Evolutionary conservation across 805 yeast genomes (phyloP).

Genomic region (Kurtzmaniella fragi): DNA sequence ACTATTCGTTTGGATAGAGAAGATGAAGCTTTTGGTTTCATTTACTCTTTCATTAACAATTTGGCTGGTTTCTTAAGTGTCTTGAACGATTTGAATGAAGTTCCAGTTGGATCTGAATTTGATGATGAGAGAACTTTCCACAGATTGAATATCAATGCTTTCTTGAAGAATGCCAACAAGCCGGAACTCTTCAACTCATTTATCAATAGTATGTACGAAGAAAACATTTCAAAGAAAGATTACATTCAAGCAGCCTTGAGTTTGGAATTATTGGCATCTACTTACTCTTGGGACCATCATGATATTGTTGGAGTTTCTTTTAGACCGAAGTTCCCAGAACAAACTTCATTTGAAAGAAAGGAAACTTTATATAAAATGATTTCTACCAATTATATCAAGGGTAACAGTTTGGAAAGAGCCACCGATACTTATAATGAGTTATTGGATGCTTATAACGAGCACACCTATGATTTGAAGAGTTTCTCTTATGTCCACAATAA

Average conservation of each 20-base stretch:
- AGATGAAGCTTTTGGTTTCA: conserved; percentile 54
- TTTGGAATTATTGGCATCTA: conserved; percentile 69
- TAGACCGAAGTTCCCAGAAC: conserved; percentile 74
- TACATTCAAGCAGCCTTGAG: conserved; percentile 80
- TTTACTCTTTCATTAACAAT: conserved; percentile 48
- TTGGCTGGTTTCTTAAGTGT: conserved; percentile 59
- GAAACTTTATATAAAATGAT: conserved; percentile 66
- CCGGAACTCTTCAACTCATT: conserved; percentile 80
- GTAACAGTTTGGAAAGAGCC: conserved; percentile 75
- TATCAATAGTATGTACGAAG: conserved; percentile 67
- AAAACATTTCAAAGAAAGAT: conserved; percentile 54
- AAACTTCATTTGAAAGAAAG: conserved; percentile 75
- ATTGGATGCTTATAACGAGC: conserved; percentile 64
- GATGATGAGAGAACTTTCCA: conserved; percentile 85
- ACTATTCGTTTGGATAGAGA: conserved; percentile 54
- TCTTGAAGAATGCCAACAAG: conserved; percentile 68
- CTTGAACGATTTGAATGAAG: conserved; percentile 61
- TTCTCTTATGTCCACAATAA: conserved; percentile 66
- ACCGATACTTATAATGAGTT: conserved; percentile 73
- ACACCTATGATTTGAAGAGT: conserved; percentile 72
- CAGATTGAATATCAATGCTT: conserved; percentile 68
- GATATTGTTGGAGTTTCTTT: conserved; percentile 48
- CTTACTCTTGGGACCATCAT: conserved; percentile 69
- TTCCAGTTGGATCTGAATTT: conserved; percentile 78
- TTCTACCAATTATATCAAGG: conserved; percentile 64